A percentile compares a stretch with the other conserved stretches of the same genome.
These are phyloP conservation scores for Paraconiothyrium sp. DNA, from an alignment of 2,329 filamentous ascomycete genomes.

Conservation along the genomic window DNA sequence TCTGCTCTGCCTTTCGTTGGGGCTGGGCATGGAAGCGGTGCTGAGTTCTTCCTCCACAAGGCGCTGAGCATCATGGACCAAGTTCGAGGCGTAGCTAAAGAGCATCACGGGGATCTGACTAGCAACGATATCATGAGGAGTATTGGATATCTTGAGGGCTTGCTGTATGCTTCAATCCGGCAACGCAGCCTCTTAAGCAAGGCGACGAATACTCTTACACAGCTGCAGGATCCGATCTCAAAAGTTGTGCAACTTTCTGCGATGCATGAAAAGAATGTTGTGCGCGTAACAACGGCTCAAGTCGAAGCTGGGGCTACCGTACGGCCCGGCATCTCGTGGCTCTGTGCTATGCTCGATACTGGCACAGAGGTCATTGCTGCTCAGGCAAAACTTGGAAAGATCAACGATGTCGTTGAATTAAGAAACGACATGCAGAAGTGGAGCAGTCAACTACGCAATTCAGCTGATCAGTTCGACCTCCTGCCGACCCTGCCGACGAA, in stretches of 20 bases:
- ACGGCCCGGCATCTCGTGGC: conserved; percentile 62
- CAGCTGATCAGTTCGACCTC: conserved; percentile 28
- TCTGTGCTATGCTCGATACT: conserved; percentile 73
- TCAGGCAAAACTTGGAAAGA: conserved; percentile 71
- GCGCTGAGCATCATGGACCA: conserved; percentile 76
- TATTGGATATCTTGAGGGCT: conserved; percentile 85
- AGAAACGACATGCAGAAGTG: conserved; percentile 37
- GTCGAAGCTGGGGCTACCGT: conserved; percentile 21
- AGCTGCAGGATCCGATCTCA: conserved; percentile 50
- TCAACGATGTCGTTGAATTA: conserved; percentile 39
- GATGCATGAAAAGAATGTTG: conserved; percentile 20
- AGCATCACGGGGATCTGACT: conserved; percentile 87
- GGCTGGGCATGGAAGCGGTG: conserved; percentile 42
- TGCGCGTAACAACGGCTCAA: conserved; percentile 30
- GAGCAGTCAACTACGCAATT: conserved; percentile 27
- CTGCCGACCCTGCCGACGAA: conserved; percentile 40
- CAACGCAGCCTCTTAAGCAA: conserved; percentile 63
- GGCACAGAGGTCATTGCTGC: conserved; percentile 69
- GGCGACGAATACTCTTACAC: conserved; percentile 42
- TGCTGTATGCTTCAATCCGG: conserved; percentile 71
- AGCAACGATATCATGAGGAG: conserved; percentile 81
- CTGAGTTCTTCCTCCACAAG: conserved; percentile 81
- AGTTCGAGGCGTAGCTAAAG: conserved; percentile 71
- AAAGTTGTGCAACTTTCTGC: conserved; percentile 44
- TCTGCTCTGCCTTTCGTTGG: conserved; percentile 56